These are phyloP conservation scores for Coemansia umbellata DNA, from an alignment of 192 early-diverging fungal species.

Conservation along the genomic window DNA sequence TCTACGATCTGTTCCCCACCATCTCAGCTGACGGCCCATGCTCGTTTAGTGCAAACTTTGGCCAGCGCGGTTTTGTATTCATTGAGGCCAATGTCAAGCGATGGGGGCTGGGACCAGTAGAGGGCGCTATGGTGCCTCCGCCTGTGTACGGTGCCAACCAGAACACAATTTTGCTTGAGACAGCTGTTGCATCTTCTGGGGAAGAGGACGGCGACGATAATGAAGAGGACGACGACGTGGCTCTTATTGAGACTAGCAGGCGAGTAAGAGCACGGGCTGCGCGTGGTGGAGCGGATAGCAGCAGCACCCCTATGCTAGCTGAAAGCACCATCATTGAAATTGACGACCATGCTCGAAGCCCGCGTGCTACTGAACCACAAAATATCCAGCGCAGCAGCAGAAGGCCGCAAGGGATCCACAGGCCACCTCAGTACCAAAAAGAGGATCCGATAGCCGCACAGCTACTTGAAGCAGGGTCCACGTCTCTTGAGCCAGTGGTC, in stretches of 20 bases:
- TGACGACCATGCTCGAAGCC: background rate
- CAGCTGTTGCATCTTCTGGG: conserved; percentile 10
- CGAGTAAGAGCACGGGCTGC: background rate
- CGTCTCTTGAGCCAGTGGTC: conserved; percentile 37
- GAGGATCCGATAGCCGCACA: conserved; percentile 49
- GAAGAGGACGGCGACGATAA: conserved; percentile 18
- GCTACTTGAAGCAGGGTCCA: conserved; percentile 44
- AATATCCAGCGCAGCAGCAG: conserved; percentile 5
- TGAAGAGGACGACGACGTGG: background rate
- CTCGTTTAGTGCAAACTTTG: conserved; percentile 66
- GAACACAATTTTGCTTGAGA: conserved; percentile 62
- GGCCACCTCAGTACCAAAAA: conserved; percentile 40
- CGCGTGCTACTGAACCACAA: background rate
- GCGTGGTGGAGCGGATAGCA: background rate
- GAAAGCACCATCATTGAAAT: conserved; percentile 29
- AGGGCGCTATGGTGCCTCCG: conserved; percentile 66
- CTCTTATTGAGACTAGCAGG: background rate
- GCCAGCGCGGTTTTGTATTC: conserved; percentile 78
- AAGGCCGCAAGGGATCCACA: conserved; percentile 7
- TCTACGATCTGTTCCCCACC: conserved; percentile 64
- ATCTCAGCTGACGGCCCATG: conserved; percentile 51
- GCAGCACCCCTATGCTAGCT: background rate
- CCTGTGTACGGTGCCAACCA: conserved; percentile 72
- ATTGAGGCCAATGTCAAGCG: conserved; percentile 82
- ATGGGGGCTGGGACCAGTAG: conserved; percentile 72